Evolutionary conservation across 1,284 basidiomycete genomes (phyloP), one percentile per base, ranked within the genome.

Genomic region (Papiliotrema flavescens): DNA sequence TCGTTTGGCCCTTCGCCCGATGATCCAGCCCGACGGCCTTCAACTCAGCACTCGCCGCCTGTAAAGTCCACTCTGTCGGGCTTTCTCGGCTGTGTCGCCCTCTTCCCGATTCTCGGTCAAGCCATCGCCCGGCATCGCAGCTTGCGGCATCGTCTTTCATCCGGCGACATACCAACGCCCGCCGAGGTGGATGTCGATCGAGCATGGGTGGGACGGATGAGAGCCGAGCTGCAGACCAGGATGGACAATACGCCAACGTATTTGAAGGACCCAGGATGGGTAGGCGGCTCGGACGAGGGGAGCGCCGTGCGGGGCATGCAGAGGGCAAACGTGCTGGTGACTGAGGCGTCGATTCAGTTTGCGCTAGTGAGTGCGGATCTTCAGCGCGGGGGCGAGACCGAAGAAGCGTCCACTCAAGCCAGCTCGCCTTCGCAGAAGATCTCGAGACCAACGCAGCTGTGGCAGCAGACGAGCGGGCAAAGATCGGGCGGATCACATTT

Each of bases 281-380:
- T 57, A 22, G 56, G 36, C 14, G 47, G 40, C 13, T 32, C 42
- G 11, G 50, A 57, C 32, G 60, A 66, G 17, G 56, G 55, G 32
- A 57, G 66, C 15, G 60, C 62, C 23, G 65, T 70, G 5, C 65
- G 68, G 35, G 69, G 64, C 26, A 71, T 67, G 51, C 67, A 71
- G 49, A 61, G 69, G 35, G 70, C 67, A 2, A 74, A 74, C 54
- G 60, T 72, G n/a, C 52, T 69, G 24, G 68, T 72, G 45, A 72
- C 71, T 0, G 70, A 63, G 17, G 67, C 66, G 5, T 70, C 66
- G 20, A 59, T 66, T 22, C 66, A 70, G 48, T 73, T 75, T 53
- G 67, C 69, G 8, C 49, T 73, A 47, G 70, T 74, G 44, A 64
- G 70, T 62, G 13, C 28, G 15, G 8, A 5, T 14, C 7, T 22